Percentiles rank a stretch among this genome's conserved stretches.
phyloP scores from a whole-genome alignment of 345 rosid species.

The Gossypium raimondii region DNA sequence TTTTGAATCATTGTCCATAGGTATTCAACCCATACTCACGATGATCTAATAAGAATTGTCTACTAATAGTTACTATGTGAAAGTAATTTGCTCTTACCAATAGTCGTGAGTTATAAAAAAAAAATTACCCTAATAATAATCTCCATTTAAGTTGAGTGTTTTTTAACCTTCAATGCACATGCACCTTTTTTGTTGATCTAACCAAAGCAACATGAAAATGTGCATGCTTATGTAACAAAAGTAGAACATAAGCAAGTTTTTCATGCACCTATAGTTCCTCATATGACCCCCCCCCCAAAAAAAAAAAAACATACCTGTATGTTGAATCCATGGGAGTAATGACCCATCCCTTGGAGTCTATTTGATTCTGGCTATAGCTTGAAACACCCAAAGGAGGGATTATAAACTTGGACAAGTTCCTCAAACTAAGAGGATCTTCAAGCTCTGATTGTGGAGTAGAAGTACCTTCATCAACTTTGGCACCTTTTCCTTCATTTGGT shows the following conservation, averaged over 20 bases:
- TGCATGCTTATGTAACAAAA: not conserved
- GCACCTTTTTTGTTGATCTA: not conserved
- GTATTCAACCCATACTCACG: too few relatives aligned
- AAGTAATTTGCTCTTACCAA: too few relatives aligned
- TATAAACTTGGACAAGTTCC: conserved; percentile 68
- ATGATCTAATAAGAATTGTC: too few relatives aligned
- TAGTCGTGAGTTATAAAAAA: too few relatives aligned
- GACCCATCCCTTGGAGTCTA: conserved; percentile 42
- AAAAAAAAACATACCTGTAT: conserved; percentile 53
- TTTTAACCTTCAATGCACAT: too few relatives aligned
- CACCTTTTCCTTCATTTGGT: not conserved
- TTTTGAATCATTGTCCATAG: too few relatives aligned
- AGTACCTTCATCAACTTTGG: not conserved
- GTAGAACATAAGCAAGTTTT: not conserved
- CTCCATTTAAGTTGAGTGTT: too few relatives aligned
- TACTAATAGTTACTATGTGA: too few relatives aligned
- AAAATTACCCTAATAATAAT: too few relatives aligned
- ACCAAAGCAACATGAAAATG: not conserved
- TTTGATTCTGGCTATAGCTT: conserved; percentile 42
- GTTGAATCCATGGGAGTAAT: conserved; percentile 76
- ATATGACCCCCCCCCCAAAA: not conserved
- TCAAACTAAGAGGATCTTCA: conserved; percentile 37
- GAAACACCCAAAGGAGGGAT: conserved; percentile 86
- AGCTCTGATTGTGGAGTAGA: conserved; percentile 22
- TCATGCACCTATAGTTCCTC: not conserved